Evolutionary conservation across 306 rosid genomes (phyloP).

Genomic region (Leucaena leucocephala): DNA sequence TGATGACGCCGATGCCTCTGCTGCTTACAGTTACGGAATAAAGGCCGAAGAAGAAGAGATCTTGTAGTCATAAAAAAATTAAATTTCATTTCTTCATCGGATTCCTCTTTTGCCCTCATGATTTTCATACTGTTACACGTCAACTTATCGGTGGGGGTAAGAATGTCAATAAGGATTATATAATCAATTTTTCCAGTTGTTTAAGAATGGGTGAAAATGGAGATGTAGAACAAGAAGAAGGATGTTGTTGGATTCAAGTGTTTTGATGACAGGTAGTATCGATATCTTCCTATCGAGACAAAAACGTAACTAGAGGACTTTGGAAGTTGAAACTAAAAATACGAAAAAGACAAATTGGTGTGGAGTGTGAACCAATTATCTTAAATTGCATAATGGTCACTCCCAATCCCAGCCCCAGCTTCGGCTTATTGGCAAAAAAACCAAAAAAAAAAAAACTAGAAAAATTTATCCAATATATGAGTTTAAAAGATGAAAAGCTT

Average conservation of each 20-base stretch:
- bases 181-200: background rate
- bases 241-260: background rate
- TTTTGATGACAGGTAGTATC: background rate
- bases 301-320: background rate
- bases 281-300: background rate
- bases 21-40: slow-evolving; percentile 46
- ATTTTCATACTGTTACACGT: background rate
- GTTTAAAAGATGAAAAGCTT: too few species aligned
- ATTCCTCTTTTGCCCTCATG: slow-evolving; percentile 5
- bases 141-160: background rate
- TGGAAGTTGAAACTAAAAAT: background rate
- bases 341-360: background rate
- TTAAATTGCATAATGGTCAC: background rate
- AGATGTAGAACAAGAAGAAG: background rate
- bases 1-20: slow-evolving; percentile 61
- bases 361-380: background rate
- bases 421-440: background rate
- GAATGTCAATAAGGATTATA: background rate
- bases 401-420: background rate
- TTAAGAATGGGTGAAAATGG: background rate
- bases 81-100: background rate
- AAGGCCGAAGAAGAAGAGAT: slow-evolving; percentile 51
- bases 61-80: slow-evolving; percentile 31
- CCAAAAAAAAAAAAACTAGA: too few species aligned
- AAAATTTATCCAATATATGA: too few species aligned